phyloP scores from a whole-genome alignment of 805 yeast genomes.

The Lachancea thermotolerans region DNA sequence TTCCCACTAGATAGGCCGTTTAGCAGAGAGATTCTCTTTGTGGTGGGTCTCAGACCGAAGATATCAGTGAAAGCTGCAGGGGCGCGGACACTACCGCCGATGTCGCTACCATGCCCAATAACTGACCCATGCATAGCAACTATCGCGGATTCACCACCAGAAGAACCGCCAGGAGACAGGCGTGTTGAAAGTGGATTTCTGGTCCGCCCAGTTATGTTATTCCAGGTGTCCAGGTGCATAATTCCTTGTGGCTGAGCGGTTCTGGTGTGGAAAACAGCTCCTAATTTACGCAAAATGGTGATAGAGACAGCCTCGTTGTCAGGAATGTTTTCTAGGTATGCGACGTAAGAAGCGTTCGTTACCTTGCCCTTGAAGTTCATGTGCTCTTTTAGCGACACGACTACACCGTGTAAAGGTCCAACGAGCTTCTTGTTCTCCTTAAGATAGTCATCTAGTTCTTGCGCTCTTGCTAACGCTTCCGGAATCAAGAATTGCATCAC shows the following conservation, averaged over 20 bases:
- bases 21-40: slow-evolving; percentile 42
- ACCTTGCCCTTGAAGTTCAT: slow-evolving; percentile 46
- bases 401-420: slow-evolving; percentile 68
- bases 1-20: slow-evolving; percentile 46
- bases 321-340: slow-evolving; percentile 42
- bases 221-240: slow-evolving; percentile 62
- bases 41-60: slow-evolving; percentile 58
- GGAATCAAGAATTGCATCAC: slow-evolving; percentile 56
- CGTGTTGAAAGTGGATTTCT: slow-evolving; percentile 52
- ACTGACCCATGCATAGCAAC: slow-evolving; percentile 54
- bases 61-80: slow-evolving; percentile 62
- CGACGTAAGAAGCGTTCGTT: slow-evolving; percentile 57
- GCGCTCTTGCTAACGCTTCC: slow-evolving; percentile 53
- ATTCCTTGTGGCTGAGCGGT: slow-evolving; percentile 64
- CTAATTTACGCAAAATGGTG: slow-evolving; percentile 42
- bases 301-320: slow-evolving; percentile 41
- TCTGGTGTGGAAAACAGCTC: slow-evolving; percentile 58
- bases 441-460: slow-evolving; percentile 48
- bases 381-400: slow-evolving; percentile 63
- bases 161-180: slow-evolving; percentile 64
- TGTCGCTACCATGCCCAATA: slow-evolving; percentile 62
- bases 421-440: slow-evolving; percentile 43
- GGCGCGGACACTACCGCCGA: slow-evolving; percentile 63
- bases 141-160: slow-evolving; percentile 66
- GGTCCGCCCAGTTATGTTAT: slow-evolving; percentile 53